Percentiles rank a stretch among this genome's conserved stretches.
phyloP scores from a whole-genome alignment of 768 basidiomycete species.

The Pulveroboletus sp. region DNA sequence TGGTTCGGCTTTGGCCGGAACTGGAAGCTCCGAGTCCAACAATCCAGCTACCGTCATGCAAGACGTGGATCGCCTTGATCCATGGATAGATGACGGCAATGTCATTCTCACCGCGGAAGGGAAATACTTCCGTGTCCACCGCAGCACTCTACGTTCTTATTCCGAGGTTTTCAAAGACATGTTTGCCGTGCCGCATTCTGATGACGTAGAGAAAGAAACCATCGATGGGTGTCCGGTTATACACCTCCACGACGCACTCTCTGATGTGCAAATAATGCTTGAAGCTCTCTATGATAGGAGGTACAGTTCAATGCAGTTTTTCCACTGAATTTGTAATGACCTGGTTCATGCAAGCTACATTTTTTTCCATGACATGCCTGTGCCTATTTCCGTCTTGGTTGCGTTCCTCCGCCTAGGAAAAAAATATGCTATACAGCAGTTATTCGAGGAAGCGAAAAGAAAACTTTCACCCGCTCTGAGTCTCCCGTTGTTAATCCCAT shows the following conservation, averaged over 20 bases:
- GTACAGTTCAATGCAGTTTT: background rate
- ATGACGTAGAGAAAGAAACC: background rate
- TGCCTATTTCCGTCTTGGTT: slow-evolving; percentile 5
- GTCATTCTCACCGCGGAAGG: slow-evolving; percentile 23
- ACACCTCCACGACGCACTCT: slow-evolving; percentile 8
- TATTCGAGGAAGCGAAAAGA: slow-evolving; percentile 5
- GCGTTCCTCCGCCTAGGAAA: slow-evolving; percentile 12
- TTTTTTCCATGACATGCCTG: background rate
- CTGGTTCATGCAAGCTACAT: no score
- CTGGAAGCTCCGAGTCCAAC: no score
- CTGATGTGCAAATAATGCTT: slow-evolving; percentile 13
- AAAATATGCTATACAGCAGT: slow-evolving; percentile 8
- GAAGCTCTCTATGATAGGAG: slow-evolving; percentile 17
- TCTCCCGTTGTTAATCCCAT: background rate
- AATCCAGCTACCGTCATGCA: background rate
- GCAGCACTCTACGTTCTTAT: slow-evolving; percentile 22
- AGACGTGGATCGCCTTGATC: slow-evolving; percentile 4
- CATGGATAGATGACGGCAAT: slow-evolving; percentile 30
- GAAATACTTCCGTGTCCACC: slow-evolving; percentile 31
- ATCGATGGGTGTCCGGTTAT: slow-evolving; percentile 21
- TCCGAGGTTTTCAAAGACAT: slow-evolving; percentile 31
- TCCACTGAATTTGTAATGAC: no score
- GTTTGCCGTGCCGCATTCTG: slow-evolving; percentile 15
- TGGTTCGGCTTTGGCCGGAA: no score
- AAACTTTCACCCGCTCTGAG: background rate